Evolutionary conservation across 2,329 filamentous ascomycete species (phyloP), one percentile per base, ranked within the genome.

Genomic region (Shiraia bambusicola): DNA sequence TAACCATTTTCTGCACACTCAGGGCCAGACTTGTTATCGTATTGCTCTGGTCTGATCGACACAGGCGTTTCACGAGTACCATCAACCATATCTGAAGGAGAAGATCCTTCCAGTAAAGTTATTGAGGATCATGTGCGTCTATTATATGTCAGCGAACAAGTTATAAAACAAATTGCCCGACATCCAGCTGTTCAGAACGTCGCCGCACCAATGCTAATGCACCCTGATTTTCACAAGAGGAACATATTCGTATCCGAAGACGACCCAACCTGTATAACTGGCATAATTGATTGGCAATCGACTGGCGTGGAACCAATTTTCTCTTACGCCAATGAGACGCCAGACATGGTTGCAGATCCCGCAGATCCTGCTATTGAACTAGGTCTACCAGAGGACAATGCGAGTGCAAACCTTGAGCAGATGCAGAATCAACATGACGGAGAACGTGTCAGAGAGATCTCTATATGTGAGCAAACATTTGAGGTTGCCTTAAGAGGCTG

Each of bases 231-330:
- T 29, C 59, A 71, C 47, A 67, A 66, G 54, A 54, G 65, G 42
- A 73, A 72, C 46, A 69, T 73, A 27, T 72, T 69, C 42, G 61
- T 73, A 30, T 68, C 64, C 2, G 54, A 65, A 28, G 58, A 66
- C n/a, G 56, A 72, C 27, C 63, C 69, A 15, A 57, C 61, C 29
- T 38, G 51, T n/a, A 54, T 72, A 16, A 68, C 66, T 12, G 58
- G 52, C n/a, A 64, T 73, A 26, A 71, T 72, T 22, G 69, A 73
- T 48, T 72, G 68, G 69, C 67, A 73, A 55, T 65, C 61, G 6
- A 52, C 61, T 25, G 63, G 61, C 45, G 56, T 71, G 34, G 66
- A 71, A 42, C 68, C 68, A 37, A 58, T 62, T 26, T 71, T 70
- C 45, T 61, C 55, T 48, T 67, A 70, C 50, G 51, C 65, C 41